These are phyloP conservation scores for Candida wancherniae DNA, from an alignment of 805 yeast genomes.

Conservation along the genomic window DNA sequence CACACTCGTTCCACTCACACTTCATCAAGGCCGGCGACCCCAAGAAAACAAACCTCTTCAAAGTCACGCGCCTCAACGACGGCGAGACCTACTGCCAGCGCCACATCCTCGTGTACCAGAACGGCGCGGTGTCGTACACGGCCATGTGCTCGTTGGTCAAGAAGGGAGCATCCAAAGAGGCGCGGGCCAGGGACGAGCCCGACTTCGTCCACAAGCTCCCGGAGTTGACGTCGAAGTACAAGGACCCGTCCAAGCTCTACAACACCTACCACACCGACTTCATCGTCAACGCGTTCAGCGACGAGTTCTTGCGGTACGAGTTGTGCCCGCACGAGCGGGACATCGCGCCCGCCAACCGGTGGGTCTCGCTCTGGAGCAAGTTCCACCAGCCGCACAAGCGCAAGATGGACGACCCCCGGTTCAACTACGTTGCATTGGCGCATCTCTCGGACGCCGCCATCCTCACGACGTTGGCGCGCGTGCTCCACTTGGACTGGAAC, in stretches of 20 bases:
- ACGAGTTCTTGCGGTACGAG: conserved; percentile 31
- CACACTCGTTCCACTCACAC: conserved; percentile 59
- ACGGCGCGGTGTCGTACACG: conserved; percentile 45
- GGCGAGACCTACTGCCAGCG: conserved; percentile 51
- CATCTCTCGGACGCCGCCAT: conserved; percentile 36
- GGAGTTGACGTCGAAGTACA: conserved; percentile 20
- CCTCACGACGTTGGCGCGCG: conserved; percentile 38
- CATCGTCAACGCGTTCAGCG: conserved; percentile 33
- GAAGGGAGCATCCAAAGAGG: conserved; percentile 8
- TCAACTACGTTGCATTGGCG: conserved; percentile 34
- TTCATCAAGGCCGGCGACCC: conserved; percentile 54
- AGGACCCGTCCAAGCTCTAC: conserved; percentile 22
- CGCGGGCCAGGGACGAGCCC: conserved; percentile 3
- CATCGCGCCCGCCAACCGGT: conserved; percentile 30
- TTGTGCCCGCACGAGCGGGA: conserved; percentile 32
- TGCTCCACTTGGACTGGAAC: conserved; percentile 40
- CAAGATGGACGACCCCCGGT: conserved; percentile 22
- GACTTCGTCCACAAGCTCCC: conserved; percentile 15
- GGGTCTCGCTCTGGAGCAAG: conserved; percentile 39
- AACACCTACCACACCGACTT: conserved; percentile 33
- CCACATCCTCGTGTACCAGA: conserved; percentile 53
- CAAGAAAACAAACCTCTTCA: conserved; percentile 43
- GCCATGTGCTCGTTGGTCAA: conserved; percentile 44
- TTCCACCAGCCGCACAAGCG: conserved; percentile 21
- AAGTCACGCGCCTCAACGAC: conserved; percentile 48